phyloP scores from a whole-genome alignment of 164 flowering plant genomes.

The Stephania japonica region DNA sequence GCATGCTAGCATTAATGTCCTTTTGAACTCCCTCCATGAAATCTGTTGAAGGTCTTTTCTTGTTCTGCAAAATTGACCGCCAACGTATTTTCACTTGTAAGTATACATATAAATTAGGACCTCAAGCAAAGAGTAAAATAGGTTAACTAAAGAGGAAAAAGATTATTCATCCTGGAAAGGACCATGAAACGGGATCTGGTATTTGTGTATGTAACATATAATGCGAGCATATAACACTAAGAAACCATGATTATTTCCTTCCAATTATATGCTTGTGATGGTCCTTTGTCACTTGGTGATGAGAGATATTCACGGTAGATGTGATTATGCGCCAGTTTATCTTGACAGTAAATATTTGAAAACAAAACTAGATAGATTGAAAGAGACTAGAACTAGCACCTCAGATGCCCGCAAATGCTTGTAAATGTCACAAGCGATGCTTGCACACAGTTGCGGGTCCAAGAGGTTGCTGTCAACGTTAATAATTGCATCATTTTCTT shows the following conservation, averaged over 20 bases:
- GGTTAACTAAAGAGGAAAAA: neutral
- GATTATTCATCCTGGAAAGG: neutral
- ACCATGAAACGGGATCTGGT: neutral
- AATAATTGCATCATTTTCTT: slow-evolving; percentile 32
- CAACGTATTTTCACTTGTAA: no score
- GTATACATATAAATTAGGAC: no score
- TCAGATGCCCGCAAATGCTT: slow-evolving; percentile 79
- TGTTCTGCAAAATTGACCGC: slow-evolving; percentile 7
- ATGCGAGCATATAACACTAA: no score
- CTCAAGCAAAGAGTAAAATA: no score
- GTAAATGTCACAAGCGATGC: slow-evolving; percentile 90
- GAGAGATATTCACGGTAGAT: no score
- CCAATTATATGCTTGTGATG: no score
- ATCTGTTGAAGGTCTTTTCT: slow-evolving; percentile 82
- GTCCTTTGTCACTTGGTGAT: no score
- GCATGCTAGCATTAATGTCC: slow-evolving; percentile 87
- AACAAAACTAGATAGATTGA: neutral
- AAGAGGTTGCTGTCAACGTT: slow-evolving; percentile 43
- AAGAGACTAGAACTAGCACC: slow-evolving; percentile 31
- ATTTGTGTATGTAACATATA: neutral
- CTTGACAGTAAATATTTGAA: neutral
- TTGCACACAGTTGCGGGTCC: slow-evolving; percentile 87
- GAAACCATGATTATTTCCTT: no score
- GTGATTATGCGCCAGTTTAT: no score
- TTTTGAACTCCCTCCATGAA: slow-evolving; percentile 86